Evolutionary conservation across 2,329 filamentous ascomycete species (phyloP), one percentile per base, ranked within the genome.

Genomic region (Blastomyces silverae): DNA sequence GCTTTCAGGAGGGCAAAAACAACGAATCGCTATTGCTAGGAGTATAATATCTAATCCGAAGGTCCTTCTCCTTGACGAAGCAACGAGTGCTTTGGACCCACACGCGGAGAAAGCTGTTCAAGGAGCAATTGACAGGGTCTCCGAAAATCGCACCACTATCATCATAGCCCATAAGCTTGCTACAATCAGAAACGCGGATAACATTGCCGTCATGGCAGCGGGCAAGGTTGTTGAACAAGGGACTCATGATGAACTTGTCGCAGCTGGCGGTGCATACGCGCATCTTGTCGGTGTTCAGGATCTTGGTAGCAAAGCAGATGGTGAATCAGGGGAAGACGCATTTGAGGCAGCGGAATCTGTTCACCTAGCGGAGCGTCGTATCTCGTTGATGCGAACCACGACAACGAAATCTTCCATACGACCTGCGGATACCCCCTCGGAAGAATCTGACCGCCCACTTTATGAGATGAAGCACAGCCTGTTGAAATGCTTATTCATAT

Each of bases 201-300:
- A 94, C 70, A 96, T 96, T 69, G 88, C 96, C 4, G 92, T 96
- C 65, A 92, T 96, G 89, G 82, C 84, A 1, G 78, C 86, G 65
- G 92, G 92, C 6, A 79, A 82, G n/a, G 92, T 96, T 64, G 81
- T 95, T 17, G 92, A 96, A 75, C 90, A 96, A 76, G 92, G 92
- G 42, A 90, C 84, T 0, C 92, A 96, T 73, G 84, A 90, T 60
- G 82, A 87, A 8, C 82, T 96, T 6, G 79, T 96, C 3, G 84
- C 85, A 68, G 81, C 77, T 65, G 77, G 83, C 68, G 86, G 84
- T 13, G 87, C 90, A 15, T 96, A 96, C 75, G 89, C 84, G 75
- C 87, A 86, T 63, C 84, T 96, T 22, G 91, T 96, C 10, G 87
- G 89, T 58, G 90, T 91, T 3, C 73, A 77, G 63, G 69, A 69